These are phyloP conservation scores for Nannochloris sp. DNA, from an alignment of 139 green algal species.

Conservation along the genomic window DNA sequence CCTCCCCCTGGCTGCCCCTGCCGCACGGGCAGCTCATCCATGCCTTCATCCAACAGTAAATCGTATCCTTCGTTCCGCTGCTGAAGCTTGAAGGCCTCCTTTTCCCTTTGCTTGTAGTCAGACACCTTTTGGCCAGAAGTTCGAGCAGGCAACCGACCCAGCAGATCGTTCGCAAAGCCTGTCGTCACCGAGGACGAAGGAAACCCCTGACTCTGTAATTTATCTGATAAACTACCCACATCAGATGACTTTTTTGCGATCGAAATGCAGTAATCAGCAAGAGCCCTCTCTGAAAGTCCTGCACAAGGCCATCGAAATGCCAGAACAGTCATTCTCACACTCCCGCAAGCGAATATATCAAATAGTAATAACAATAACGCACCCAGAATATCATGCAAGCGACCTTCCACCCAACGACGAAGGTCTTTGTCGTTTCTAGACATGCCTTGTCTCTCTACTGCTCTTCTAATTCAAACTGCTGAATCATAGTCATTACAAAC, in stretches of 20 bases:
- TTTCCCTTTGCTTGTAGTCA: constrained; percentile 18
- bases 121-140: background rate
- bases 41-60: constrained; percentile 37
- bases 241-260: constrained; percentile 36
- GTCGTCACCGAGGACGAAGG: constrained; percentile 27
- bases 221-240: constrained; percentile 17
- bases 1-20: constrained; percentile 22
- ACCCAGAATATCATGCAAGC: constrained; percentile 65
- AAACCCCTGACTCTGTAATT: constrained; percentile 38
- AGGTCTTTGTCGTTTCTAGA: constrained; percentile 16
- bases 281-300: constrained; percentile 37
- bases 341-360: constrained; percentile 5
- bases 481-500: no score
- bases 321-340: background rate
- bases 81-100: constrained; percentile 29
- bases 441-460: no score
- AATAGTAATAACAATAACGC: background rate
- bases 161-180: constrained; percentile 51
- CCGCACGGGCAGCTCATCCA: constrained; percentile 9
- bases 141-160: constrained; percentile 29
- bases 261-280: constrained; percentile 33
- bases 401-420: constrained; percentile 59
- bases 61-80: constrained; percentile 42
- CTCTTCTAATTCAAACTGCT: no score
- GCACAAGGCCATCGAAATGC: constrained; percentile 2